These are phyloP conservation scores for Leucaena leucocephala DNA, from an alignment of 306 rosid species.

Conservation along the genomic window DNA sequence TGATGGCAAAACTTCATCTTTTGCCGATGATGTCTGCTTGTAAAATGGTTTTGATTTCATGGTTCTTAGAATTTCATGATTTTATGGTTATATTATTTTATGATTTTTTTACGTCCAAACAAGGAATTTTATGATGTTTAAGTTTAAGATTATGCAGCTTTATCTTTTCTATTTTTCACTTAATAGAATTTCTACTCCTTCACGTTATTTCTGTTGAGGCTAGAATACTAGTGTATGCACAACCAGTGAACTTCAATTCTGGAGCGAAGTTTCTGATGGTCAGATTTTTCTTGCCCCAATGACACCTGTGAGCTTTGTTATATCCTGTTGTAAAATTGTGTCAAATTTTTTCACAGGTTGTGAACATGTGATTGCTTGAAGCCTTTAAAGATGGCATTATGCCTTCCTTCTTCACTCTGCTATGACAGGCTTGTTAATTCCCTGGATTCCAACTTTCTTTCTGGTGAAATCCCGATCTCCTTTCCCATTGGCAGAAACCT, in stretches of 20 bases:
- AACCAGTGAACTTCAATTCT: not conserved
- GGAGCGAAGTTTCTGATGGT: not conserved
- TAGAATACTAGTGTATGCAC: not conserved
- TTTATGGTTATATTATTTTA: not conserved
- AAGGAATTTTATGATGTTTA: too few relatives aligned
- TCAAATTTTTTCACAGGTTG: constrained; percentile 37
- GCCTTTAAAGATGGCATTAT: constrained; percentile 43
- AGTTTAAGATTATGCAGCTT: not conserved
- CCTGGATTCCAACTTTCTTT: constrained; percentile 48
- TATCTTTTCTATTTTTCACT: not conserved
- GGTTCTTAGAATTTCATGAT: not conserved
- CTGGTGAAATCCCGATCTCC: constrained; percentile 34
- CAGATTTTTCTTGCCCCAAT: not conserved
- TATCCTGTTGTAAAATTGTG: not conserved
- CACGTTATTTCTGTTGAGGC: not conserved
- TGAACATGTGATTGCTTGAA: constrained; percentile 26
- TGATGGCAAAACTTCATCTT: not conserved
- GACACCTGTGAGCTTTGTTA: not conserved
- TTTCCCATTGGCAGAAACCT: constrained; percentile 37
- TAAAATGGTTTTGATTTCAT: not conserved
- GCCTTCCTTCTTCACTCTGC: constrained; percentile 47
- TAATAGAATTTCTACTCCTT: not conserved
- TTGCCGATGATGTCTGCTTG: not conserved
- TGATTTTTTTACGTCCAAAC: too few relatives aligned
- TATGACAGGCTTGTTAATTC: constrained; percentile 39